Evolutionary conservation across 768 basidiomycete species (phyloP).

Genomic region (Pisolithus tinctorius): DNA sequence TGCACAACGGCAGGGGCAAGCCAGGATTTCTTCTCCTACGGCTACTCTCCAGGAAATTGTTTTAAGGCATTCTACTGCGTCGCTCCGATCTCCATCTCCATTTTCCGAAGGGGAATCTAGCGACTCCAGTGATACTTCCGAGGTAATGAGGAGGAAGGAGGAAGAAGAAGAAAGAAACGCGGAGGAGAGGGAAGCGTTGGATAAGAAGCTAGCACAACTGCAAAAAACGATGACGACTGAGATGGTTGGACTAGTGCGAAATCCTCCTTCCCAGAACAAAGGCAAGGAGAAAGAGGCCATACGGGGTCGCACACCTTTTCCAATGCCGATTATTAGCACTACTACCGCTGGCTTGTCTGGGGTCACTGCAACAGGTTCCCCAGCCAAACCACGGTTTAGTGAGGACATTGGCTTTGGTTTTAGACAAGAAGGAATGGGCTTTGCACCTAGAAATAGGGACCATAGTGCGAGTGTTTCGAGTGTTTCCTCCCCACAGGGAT

Average conservation of each 20-base stretch:
- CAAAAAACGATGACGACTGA: constrained; percentile 72
- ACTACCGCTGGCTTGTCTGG: constrained; percentile 6
- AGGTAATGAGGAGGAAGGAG: constrained; percentile 44
- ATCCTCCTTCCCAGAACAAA: constrained; percentile 29
- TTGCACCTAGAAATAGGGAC: constrained; percentile 37
- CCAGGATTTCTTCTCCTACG: constrained; percentile 60
- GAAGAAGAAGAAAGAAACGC: constrained; percentile 63
- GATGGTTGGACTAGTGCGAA: constrained; percentile 57
- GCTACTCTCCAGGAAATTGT: constrained; percentile 55
- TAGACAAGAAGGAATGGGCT: constrained; percentile 29
- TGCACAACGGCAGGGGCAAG: constrained; percentile 2
- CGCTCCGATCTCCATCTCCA: constrained; percentile 41
- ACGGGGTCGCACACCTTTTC: constrained; percentile 36
- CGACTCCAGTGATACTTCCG: constrained; percentile 58
- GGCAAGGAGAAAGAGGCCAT: constrained; percentile 30
- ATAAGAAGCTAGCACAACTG: constrained; percentile 61
- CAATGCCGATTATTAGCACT: background rate
- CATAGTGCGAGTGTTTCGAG: constrained; percentile 71
- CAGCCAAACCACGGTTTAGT: constrained; percentile 21
- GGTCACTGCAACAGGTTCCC: constrained; percentile 17
- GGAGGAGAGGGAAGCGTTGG: constrained; percentile 63
- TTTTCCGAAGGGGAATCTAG: constrained; percentile 45
- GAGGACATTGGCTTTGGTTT: constrained; percentile 23
- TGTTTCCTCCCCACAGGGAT: constrained; percentile 66
- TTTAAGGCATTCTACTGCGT: constrained; percentile 13